A percentile compares a stretch with the other conserved stretches of the same genome.
These are phyloP conservation scores for Trichoderma breve DNA, from an alignment of 2,329 filamentous ascomycete species.

Conservation along the genomic window DNA sequence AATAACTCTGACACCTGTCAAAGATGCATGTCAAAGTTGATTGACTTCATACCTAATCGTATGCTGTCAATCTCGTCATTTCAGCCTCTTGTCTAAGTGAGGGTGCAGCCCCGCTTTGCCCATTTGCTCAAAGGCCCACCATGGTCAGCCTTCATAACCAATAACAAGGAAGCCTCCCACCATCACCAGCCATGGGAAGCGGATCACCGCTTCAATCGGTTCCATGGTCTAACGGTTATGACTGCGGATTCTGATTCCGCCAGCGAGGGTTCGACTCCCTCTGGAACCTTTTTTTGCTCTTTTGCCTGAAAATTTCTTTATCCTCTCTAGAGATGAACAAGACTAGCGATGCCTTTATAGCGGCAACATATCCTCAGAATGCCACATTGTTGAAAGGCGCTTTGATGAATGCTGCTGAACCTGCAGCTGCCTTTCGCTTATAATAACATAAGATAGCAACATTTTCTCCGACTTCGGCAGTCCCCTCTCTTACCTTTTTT, in stretches of 20 bases:
- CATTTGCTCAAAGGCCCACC: neutral
- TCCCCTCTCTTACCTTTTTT: neutral
- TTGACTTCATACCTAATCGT: neutral
- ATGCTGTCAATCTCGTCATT: neutral
- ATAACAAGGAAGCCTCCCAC: neutral
- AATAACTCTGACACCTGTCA: neutral
- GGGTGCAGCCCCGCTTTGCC: neutral
- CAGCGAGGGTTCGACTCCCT: conserved; percentile 23
- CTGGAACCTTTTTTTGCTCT: conserved; percentile 1
- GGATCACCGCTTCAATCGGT: conserved; percentile 18
- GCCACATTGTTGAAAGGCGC: neutral
- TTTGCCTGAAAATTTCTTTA: neutral
- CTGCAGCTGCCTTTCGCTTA: neutral
- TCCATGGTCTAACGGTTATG: conserved; percentile 23
- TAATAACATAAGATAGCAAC: neutral
- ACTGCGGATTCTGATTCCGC: conserved; percentile 24
- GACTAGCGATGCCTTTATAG: neutral
- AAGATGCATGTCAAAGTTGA: neutral
- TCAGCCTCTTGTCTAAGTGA: neutral
- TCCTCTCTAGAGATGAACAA: neutral
- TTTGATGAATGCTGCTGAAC: neutral
- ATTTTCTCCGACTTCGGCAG: neutral
- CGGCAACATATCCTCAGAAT: neutral
- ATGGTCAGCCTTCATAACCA: neutral
- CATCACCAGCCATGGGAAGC: conserved; percentile 10